Percentiles rank a stretch among this genome's conserved stretches.
Conservation (phyloP, 2,329 filamentous ascomycete species). For the Fusarium graminum region DNA sequence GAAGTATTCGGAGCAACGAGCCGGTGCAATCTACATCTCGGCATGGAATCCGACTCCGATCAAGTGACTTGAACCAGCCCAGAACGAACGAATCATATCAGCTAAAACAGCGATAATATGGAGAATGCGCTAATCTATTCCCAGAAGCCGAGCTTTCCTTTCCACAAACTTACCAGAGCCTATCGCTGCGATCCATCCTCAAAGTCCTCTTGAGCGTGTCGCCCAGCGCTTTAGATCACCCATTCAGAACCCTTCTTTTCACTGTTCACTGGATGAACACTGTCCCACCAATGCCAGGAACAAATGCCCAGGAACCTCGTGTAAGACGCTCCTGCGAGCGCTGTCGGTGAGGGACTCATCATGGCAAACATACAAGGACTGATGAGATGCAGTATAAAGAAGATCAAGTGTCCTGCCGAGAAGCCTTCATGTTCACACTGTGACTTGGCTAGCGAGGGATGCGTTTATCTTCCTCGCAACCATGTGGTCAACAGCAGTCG, state of each 20-base stretch:
- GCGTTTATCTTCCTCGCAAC: constrained; percentile 41
- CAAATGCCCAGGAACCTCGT: constrained; percentile 18
- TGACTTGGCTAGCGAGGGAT: constrained; percentile 30
- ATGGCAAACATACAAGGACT: neutral
- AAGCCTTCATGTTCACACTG: constrained; percentile 45
- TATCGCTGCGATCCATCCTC: neutral
- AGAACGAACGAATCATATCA: too few species aligned
- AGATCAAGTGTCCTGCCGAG: constrained; percentile 46
- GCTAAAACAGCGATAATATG: too few species aligned
- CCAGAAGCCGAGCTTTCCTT: neutral
- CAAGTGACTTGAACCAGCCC: too few species aligned
- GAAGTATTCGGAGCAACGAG: too few species aligned
- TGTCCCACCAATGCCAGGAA: constrained; percentile 16
- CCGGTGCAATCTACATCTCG: too few species aligned
- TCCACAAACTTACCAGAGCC: neutral
- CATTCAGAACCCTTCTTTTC: constrained; percentile 10
- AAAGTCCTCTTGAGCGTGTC: neutral
- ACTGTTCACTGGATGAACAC: too few species aligned
- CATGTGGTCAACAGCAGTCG: constrained; percentile 3
- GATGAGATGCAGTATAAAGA: constrained; percentile 32
- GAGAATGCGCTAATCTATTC: too few species aligned
- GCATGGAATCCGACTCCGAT: too few species aligned
- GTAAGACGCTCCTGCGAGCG: constrained; percentile 45
- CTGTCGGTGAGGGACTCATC: constrained; percentile 31
- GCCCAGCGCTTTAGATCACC: neutral